Conservation (phyloP, 148 eudicot species). For the Nepenthes mirabilis region DNA sequence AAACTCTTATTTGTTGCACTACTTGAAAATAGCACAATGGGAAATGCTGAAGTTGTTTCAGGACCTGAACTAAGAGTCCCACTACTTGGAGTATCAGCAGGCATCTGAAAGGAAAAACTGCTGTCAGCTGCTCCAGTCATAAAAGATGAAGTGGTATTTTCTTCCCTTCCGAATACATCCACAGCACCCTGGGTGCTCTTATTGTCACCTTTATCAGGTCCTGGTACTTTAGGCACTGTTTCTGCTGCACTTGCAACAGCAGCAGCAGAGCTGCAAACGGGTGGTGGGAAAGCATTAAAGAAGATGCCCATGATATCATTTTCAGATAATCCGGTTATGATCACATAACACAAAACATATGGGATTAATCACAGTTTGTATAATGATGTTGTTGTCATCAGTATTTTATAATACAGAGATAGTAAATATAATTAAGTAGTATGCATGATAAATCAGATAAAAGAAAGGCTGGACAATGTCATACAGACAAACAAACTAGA, state of each 20-base stretch:
- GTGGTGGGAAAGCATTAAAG: neutral
- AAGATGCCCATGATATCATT: too few relatives aligned
- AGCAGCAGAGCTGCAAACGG: slow-evolving; percentile 23
- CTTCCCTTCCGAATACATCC: slow-evolving; percentile 14
- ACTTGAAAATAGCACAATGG: slow-evolving; percentile 18
- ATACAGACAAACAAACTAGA: too few relatives aligned
- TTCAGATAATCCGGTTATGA: too few relatives aligned
- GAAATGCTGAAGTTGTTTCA: slow-evolving; percentile 11
- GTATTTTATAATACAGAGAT: too few relatives aligned
- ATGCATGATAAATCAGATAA: too few relatives aligned
- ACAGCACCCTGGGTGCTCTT: slow-evolving; percentile 12
- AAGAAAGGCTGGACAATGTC: too few relatives aligned
- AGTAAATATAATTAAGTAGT: too few relatives aligned
- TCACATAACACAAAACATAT: too few relatives aligned
- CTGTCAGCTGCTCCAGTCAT: slow-evolving; percentile 14
- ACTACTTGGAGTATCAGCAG: slow-evolving; percentile 13
- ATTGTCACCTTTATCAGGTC: slow-evolving; percentile 14
- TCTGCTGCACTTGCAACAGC: slow-evolving; percentile 15
- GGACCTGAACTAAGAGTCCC: slow-evolving; percentile 27
- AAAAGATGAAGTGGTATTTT: slow-evolving; percentile 12
- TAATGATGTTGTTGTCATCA: too few relatives aligned
- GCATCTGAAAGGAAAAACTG: slow-evolving; percentile 14
- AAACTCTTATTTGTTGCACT: slow-evolving; percentile 9
- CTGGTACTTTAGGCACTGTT: slow-evolving; percentile 11
- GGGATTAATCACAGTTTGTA: too few relatives aligned